A percentile compares a stretch with the other conserved stretches of the same genome.
Evolutionary conservation across 495 filamentous ascomycete genomes (phyloP).

Genomic region (Chaetomium cochliodes): DNA sequence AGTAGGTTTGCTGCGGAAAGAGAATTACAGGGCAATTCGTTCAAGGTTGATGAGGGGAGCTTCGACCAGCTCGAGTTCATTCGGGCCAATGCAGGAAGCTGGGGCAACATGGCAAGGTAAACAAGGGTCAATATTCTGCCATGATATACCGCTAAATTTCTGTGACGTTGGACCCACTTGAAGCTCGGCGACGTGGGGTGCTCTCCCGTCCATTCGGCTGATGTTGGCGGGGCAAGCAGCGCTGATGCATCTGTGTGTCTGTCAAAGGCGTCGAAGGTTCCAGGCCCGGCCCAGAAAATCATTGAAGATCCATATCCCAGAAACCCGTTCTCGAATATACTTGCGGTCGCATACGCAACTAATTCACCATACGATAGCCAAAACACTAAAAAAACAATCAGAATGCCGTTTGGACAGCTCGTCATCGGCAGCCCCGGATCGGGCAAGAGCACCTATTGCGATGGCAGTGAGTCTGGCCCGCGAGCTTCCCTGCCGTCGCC

Average conservation of each 20-base stretch:
- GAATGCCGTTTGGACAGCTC: conserved; percentile 64
- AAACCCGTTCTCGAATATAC: neutral
- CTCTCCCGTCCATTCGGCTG: neutral
- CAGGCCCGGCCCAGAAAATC: neutral
- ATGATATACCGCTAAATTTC: conserved; percentile 4
- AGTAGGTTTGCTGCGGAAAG: neutral
- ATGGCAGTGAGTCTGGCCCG: conserved; percentile 63
- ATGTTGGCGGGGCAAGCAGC: conserved; percentile 17
- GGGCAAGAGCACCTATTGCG: conserved; percentile 96
- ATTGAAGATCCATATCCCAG: neutral
- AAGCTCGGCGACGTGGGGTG: neutral
- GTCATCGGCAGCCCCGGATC: conserved; percentile 90
- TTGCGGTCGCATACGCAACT: neutral
- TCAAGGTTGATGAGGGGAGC: conserved; percentile 1
- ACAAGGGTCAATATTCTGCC: conserved; percentile 24
- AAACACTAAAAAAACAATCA: conserved; percentile 17
- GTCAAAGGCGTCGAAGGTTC: neutral
- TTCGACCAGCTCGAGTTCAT: conserved; percentile 3
- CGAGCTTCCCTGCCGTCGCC: neutral
- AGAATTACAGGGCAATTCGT: neutral
- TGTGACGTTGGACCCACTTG: neutral
- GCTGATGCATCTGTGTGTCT: neutral
- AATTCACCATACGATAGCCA: neutral
- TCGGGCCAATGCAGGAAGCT: conserved; percentile 18
- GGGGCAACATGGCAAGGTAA: conserved; percentile 19